Percentiles rank a stretch among this genome's conserved stretches.
These are phyloP conservation scores for Thelonectria discophora DNA, from an alignment of 2,329 filamentous ascomycete genomes.

Conservation along the genomic window DNA sequence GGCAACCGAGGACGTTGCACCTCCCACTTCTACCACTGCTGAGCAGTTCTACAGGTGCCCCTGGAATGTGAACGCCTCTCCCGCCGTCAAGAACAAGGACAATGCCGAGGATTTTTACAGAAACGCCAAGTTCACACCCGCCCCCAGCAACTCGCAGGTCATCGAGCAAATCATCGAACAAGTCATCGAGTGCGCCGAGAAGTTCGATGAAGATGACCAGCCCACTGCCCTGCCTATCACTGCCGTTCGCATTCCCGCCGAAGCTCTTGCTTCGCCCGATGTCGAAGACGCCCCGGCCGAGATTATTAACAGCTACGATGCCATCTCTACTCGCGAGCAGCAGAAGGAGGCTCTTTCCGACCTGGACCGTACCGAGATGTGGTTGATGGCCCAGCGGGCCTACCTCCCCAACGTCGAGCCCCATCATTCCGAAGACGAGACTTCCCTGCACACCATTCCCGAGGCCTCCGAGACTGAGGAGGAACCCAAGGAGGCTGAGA, in stretches of 20 bases:
- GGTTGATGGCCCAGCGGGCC: conserved; percentile 83
- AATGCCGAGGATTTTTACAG: conserved; percentile 52
- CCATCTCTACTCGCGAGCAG: conserved; percentile 78
- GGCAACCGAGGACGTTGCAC: conserved; percentile 62
- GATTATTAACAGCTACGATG: conserved; percentile 76
- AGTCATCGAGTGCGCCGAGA: conserved; percentile 65
- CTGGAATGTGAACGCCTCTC: conserved; percentile 66
- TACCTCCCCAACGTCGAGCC: conserved; percentile 76
- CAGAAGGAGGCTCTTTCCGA: conserved; percentile 76
- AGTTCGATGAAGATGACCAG: conserved; percentile 65
- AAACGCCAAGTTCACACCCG: conserved; percentile 49
- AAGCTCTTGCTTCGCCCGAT: conserved; percentile 52
- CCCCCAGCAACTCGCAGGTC: conserved; percentile 47
- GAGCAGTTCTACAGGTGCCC: conserved; percentile 90
- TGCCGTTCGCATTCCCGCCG: conserved; percentile 10
- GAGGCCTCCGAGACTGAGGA: conserved; percentile 43
- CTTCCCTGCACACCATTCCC: conserved; percentile 49
- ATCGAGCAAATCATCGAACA: conserved; percentile 75
- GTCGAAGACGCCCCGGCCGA: conserved; percentile 69
- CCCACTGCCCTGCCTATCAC: conserved; percentile 68
- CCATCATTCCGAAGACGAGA: conserved; percentile 48
- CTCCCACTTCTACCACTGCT: conserved; percentile 88
- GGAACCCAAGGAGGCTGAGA: conserved; percentile 37
- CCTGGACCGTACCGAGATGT: conserved; percentile 83
- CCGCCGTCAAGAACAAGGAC: conserved; percentile 49